Conservation (phyloP, 1,284 basidiomycete species). For the Austroboletus rostrupii region DNA sequence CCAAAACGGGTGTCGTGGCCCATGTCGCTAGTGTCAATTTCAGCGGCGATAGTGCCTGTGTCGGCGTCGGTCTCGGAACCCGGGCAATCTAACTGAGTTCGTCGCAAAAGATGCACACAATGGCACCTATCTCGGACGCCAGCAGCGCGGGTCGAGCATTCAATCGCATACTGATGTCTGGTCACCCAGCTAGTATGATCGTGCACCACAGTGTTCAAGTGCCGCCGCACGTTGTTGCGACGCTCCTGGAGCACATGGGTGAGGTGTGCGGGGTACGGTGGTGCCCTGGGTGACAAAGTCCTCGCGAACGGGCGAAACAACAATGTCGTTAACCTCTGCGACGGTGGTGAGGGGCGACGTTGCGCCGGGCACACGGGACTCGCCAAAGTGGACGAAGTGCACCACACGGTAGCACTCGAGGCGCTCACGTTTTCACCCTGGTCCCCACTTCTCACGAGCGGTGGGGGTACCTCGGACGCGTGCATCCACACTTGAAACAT, state of each 20-base stretch:
- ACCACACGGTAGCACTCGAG: constrained; percentile 94
- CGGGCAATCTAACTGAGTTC: constrained; percentile 89
- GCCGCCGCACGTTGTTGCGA: constrained; percentile 84
- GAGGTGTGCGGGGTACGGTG: constrained; percentile 87
- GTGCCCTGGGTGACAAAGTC: constrained; percentile 81
- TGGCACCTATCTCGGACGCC: constrained; percentile 47
- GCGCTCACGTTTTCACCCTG: constrained; percentile 97
- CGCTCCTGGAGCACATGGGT: constrained; percentile 82
- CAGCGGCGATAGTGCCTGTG: constrained; percentile 82
- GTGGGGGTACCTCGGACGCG: constrained; percentile 93
- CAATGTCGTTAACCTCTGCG: constrained; percentile 97
- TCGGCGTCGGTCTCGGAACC: constrained; percentile 82
- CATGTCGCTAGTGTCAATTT: constrained; percentile 81
- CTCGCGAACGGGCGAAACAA: constrained; percentile 94
- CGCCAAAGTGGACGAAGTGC: constrained; percentile 86
- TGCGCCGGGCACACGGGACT: constrained; percentile 52
- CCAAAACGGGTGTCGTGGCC: constrained; percentile 81
- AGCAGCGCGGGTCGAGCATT: constrained; percentile 66
- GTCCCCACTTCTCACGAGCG: constrained; percentile 88
- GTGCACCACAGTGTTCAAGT: constrained; percentile 93
- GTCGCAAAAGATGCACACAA: constrained; percentile 80
- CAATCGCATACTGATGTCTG: constrained; percentile 81
- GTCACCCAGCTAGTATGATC: constrained; percentile 88
- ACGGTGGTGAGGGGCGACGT: constrained; percentile 74
- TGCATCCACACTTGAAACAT: constrained; percentile 93